Evolutionary conservation across 768 basidiomycete genomes (phyloP).

Genomic region (Phaffia tasmanica): DNA sequence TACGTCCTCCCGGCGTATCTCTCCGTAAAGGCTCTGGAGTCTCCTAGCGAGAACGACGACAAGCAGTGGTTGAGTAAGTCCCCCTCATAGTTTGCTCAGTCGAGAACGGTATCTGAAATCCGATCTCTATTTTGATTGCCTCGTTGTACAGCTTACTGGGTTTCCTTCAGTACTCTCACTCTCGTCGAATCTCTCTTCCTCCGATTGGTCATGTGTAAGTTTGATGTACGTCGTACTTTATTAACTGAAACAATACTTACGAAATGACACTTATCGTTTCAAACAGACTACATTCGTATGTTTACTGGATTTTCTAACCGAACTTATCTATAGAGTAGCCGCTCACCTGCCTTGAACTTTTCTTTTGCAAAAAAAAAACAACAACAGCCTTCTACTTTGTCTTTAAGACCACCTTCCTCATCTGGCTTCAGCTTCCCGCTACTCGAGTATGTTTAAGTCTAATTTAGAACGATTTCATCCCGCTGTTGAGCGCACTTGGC

Average conservation of each 20-base stretch:
- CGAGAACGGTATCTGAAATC: constrained; percentile 66
- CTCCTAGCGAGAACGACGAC: constrained; percentile 49
- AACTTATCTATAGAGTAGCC: constrained; percentile 63
- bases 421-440: constrained; percentile 72
- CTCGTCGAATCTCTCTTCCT: constrained; percentile 12
- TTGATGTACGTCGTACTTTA: neutral
- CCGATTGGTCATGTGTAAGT: constrained; percentile 15
- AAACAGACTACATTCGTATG: constrained; percentile 4
- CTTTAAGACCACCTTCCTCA: constrained; percentile 78
- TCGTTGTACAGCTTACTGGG: constrained; percentile 82
- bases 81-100: constrained; percentile 29
- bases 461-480: constrained; percentile 26
- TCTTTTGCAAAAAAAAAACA: too few species aligned
- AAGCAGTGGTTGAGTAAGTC: constrained; percentile 27
- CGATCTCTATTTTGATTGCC: neutral
- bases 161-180: constrained; percentile 21
- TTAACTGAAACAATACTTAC: constrained; percentile 47
- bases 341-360: constrained; percentile 63
- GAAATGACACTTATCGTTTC: constrained; percentile 63
- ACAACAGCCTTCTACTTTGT: constrained; percentile 82
- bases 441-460: neutral
- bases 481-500: constrained; percentile 28
- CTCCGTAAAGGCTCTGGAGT: constrained; percentile 87
- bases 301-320: constrained; percentile 33
- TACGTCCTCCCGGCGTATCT: constrained; percentile 91